A percentile compares a stretch with the other conserved stretches of the same genome.
phyloP scores from a whole-genome alignment of 495 filamentous ascomycete species.

The Rhizodiscina lignyota region DNA sequence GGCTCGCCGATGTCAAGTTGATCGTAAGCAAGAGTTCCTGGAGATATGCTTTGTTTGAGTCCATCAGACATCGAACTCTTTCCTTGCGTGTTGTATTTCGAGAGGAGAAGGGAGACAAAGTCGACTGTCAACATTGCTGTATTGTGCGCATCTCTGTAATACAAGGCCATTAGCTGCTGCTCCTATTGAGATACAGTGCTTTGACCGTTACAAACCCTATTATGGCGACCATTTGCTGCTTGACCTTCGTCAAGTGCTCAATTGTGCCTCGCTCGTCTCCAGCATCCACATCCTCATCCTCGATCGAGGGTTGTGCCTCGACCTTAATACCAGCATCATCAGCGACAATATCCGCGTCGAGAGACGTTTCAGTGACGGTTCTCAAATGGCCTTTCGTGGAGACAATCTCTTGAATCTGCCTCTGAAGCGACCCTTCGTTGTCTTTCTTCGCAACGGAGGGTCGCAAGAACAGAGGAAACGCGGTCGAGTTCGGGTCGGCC shows the following conservation, averaged over 20 bases:
- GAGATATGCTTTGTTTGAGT: constrained; percentile 44
- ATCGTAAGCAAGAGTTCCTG: constrained; percentile 62
- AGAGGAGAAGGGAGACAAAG: constrained; percentile 68
- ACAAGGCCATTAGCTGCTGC: too few species aligned
- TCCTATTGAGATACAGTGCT: too few species aligned
- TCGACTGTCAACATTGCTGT: constrained; percentile 56
- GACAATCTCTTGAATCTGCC: too few species aligned
- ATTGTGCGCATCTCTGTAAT: constrained; percentile 34
- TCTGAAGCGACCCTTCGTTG: too few species aligned
- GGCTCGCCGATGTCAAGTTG: constrained; percentile 28
- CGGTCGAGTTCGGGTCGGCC: too few species aligned
- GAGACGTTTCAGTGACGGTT: too few species aligned
- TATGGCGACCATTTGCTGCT: constrained; percentile 4
- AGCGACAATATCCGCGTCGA: too few species aligned
- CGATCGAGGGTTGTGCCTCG: background rate
- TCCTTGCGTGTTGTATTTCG: constrained; percentile 52
- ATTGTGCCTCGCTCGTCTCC: background rate
- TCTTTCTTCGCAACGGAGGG: too few species aligned
- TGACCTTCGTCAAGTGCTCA: constrained; percentile 14
- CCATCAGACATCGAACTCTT: constrained; percentile 48
- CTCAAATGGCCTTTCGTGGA: too few species aligned
- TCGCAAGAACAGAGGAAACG: too few species aligned
- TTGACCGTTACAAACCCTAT: constrained; percentile 12
- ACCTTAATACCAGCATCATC: background rate
- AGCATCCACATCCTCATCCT: too few species aligned